Percentiles rank a stretch among this genome's conserved stretches.
Conservation (phyloP, 2,329 filamentous ascomycete species). For the Blastomyces silverae region DNA sequence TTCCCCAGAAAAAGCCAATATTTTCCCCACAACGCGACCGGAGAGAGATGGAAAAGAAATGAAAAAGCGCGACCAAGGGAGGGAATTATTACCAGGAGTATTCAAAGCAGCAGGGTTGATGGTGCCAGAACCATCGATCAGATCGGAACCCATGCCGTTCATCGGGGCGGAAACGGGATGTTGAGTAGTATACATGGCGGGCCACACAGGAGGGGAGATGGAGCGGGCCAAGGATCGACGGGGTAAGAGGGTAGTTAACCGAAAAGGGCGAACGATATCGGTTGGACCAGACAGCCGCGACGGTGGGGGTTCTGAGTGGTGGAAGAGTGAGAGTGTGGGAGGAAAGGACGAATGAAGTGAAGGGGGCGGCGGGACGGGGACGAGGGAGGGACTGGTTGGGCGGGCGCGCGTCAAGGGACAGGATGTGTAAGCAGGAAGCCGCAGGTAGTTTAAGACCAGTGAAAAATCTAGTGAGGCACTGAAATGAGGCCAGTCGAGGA, state of each 20-base stretch:
- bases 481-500: neutral
- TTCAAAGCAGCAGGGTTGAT: conserved; percentile 86
- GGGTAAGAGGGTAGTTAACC: neutral
- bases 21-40: neutral
- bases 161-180: conserved; percentile 52
- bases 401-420: too few relatives aligned
- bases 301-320: neutral
- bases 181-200: conserved; percentile 43
- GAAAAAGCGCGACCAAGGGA: conserved; percentile 16
- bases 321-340: neutral
- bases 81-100: conserved; percentile 56
- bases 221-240: conserved; percentile 14
- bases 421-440: neutral
- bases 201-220: conserved; percentile 9
- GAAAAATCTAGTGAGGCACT: neutral
- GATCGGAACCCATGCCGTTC: conserved; percentile 52
- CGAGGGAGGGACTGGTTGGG: too few relatives aligned
- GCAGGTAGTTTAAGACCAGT: neutral
- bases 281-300: conserved; percentile 13
- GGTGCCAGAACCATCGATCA: conserved; percentile 70
- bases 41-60: neutral
- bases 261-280: conserved; percentile 11
- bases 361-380: conserved; percentile 2
- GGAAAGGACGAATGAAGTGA: conserved; percentile 10
- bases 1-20: neutral